Base-by-base conservation (phyloP, 2,329 filamentous ascomycete genomes). In the Phaeosphaeriaceae sp. region DNA sequence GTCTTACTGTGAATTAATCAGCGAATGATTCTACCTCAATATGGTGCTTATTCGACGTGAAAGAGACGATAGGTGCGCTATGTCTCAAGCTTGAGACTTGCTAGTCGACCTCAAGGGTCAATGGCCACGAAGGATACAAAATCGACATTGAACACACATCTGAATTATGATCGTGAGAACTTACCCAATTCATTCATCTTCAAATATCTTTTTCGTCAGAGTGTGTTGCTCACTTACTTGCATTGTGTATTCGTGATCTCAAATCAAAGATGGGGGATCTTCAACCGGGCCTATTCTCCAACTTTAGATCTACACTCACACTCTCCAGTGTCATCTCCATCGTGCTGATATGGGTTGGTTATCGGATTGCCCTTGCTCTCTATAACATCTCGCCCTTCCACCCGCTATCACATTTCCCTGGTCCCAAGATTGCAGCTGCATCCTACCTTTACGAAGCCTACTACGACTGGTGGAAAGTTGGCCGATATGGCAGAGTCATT, bases 401-500 rank as follows among this genome's bases (percentile, higher is more conserved):
- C 26, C 60, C 61, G 9, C 50, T 68, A 8, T 46, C 64, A 13
- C 51, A 42, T 3, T 67, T 68, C 33, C 66, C 66, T 33, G 66
- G 66, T 3, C 64, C 66, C 4, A 67, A 67, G 42, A 55, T 68
- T n/a, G 66, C 66, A 2, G 64, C 66, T 20, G 55, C 50, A 17
- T 61, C 60, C 6, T 64, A 61, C 33, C 53, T 60, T 12, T 68
- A 68, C 40, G 66, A 68, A 44, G 61, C 62, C 6, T 68, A 67
- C 52, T 62, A 66, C 34, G 66, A 68, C 30, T 63, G 60, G 54
- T 57, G 56, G 54, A 49, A 59, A 2, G 37, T 60, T 5, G 70
- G 70, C 20, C 62, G 61, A 15, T 74, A 73, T 54, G 58, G 68
- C n/a, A 70, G 59, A 43, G 56, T 66, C 37, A 68, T 74, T 26